Conservation (phyloP, 352 stramenopile species). For the Achlya hypogyna region DNA sequence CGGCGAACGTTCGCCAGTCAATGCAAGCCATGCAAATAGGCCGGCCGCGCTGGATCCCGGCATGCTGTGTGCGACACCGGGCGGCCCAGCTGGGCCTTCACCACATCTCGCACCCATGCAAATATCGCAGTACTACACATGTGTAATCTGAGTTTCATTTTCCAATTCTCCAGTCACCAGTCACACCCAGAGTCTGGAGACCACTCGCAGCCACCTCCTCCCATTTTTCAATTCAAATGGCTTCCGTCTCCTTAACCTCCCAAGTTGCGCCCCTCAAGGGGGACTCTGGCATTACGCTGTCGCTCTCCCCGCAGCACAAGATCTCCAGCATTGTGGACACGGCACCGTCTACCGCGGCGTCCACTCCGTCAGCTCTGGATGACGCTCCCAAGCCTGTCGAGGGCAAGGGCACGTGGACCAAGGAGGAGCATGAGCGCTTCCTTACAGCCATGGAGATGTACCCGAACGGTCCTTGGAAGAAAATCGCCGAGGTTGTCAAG, state of each 20-base stretch:
- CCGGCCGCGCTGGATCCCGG: not conserved
- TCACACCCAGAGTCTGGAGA: not conserved
- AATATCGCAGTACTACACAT: constrained; percentile 11
- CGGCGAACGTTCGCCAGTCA: not conserved
- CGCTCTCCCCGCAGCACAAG: constrained; percentile 3
- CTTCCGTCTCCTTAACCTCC: not conserved
- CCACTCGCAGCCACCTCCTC: not conserved
- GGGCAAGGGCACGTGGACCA: constrained; percentile 20
- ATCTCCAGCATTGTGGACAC: not conserved
- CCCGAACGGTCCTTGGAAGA: constrained; percentile 19
- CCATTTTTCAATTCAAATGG: not conserved
- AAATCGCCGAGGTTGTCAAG: constrained; percentile 18
- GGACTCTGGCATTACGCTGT: not conserved
- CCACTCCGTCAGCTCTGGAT: not conserved
- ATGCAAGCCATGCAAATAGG: not conserved
- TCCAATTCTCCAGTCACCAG: constrained; percentile 7
- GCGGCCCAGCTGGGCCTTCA: not conserved
- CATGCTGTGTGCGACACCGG: not conserved
- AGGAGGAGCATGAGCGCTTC: constrained; percentile 20
- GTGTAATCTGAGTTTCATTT: constrained; percentile 14
- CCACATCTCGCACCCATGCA: constrained; percentile 5
- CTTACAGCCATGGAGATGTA: constrained; percentile 17
- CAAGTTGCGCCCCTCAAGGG: not conserved
- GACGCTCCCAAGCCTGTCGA: constrained; percentile 2
- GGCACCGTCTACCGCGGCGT: not conserved